A percentile compares a stretch with the other conserved stretches of the same genome.
These are phyloP conservation scores for Hibiscus syriacus DNA, from an alignment of 345 rosid genomes.

Conservation along the genomic window DNA sequence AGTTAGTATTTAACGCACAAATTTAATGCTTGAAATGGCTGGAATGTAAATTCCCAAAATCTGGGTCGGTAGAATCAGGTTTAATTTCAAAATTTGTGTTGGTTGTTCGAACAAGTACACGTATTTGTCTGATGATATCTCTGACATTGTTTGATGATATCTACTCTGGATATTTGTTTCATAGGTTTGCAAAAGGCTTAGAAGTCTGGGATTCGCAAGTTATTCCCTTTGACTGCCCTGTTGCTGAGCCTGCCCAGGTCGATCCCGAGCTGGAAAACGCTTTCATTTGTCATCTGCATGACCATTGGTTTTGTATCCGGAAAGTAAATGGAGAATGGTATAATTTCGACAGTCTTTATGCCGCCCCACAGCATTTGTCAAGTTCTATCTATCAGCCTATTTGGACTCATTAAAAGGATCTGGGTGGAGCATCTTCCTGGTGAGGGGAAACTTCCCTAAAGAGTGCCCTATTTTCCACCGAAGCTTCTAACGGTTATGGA, in stretches of 20 bases:
- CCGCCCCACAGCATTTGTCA: conserved; percentile 85
- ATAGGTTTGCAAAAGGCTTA: conserved; percentile 89
- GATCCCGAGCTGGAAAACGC: conserved; percentile 87
- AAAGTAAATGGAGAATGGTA: conserved; percentile 91
- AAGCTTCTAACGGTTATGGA: conserved; percentile 74
- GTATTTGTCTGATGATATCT: conserved; percentile 7
- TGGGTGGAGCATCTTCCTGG: conserved; percentile 95
- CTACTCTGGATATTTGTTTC: conserved; percentile 3
- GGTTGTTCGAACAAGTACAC: conserved; percentile 3
- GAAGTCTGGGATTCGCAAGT: conserved; percentile 92
- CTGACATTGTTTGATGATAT: background rate
- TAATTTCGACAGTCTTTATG: conserved; percentile 88
- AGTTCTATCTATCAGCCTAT: conserved; percentile 85
- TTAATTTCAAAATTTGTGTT: no score
- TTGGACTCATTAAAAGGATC: conserved; percentile 77
- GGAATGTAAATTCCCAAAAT: no score
- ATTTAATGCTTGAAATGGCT: no score
- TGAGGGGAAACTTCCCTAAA: conserved; percentile 80
- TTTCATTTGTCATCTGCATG: conserved; percentile 88
- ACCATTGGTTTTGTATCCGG: conserved; percentile 94
- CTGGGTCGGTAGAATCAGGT: no score
- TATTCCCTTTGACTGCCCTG: conserved; percentile 79
- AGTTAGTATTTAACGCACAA: no score
- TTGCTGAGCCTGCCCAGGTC: conserved; percentile 83
- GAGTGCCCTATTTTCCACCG: conserved; percentile 72